Conservation (phyloP, 768 basidiomycete genomes). For the Boletus barrowsii region DNA sequence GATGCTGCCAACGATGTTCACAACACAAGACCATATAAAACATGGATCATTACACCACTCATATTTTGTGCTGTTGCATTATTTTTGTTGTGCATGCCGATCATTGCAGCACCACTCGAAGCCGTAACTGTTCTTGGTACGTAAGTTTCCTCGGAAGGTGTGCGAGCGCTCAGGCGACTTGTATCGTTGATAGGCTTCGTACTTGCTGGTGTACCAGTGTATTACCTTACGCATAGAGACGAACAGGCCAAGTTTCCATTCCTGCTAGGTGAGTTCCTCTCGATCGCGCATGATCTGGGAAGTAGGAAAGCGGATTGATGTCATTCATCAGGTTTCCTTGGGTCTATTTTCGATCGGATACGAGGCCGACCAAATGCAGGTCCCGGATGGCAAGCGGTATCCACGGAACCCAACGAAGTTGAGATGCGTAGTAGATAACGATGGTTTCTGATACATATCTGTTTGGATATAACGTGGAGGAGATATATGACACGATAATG, state of each 20-base stretch:
- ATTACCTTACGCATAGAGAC: slow-evolving; percentile 68
- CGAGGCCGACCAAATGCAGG: slow-evolving; percentile 51
- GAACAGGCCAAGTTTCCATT: slow-evolving; percentile 37
- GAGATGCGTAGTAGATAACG: slow-evolving; percentile 42
- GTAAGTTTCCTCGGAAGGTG: slow-evolving; percentile 18
- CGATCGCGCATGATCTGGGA: neutral
- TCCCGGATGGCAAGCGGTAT: slow-evolving; percentile 75
- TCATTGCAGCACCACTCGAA: slow-evolving; percentile 88
- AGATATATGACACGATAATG: neutral
- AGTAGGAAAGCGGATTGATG: neutral
- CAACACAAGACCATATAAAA: slow-evolving; percentile 76
- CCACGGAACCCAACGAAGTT: slow-evolving; percentile 63
- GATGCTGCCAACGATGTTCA: neutral
- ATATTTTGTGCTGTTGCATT: slow-evolving; percentile 73
- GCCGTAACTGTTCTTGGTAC: slow-evolving; percentile 83
- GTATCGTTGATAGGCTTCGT: slow-evolving; percentile 58
- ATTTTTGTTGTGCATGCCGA: slow-evolving; percentile 82
- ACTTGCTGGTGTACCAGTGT: slow-evolving; percentile 74
- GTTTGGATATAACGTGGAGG: neutral
- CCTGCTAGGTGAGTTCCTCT: slow-evolving; percentile 35
- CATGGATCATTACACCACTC: slow-evolving; percentile 88
- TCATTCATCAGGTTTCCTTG: slow-evolving; percentile 37
- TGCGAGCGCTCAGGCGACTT: neutral
- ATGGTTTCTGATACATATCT: neutral
- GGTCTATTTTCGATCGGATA: slow-evolving; percentile 43